These are phyloP conservation scores for Aspergillus bertholletiae DNA, from an alignment of 495 filamentous ascomycete genomes.

Conservation along the genomic window DNA sequence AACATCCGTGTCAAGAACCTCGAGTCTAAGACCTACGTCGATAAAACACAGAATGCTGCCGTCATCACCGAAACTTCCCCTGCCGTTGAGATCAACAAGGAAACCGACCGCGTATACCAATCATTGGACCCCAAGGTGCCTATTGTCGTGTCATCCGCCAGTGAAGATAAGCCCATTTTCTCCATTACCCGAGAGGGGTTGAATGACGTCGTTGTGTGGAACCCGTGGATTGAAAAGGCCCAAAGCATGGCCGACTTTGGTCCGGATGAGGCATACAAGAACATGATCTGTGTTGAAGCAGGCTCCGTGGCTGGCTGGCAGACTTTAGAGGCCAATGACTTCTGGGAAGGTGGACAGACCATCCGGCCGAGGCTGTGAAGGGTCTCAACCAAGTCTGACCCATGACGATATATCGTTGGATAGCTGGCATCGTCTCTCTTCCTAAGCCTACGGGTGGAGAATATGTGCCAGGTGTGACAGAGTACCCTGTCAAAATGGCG, in stretches of 20 bases:
- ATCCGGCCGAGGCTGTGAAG: constrained; percentile 45
- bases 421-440: not conserved
- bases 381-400: not conserved
- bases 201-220: constrained; percentile 90
- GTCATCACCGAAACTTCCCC: constrained; percentile 53
- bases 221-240: constrained; percentile 87
- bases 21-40: constrained; percentile 66
- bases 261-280: constrained; percentile 81
- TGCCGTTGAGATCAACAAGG: constrained; percentile 58
- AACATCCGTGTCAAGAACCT: constrained; percentile 68
- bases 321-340: constrained; percentile 78
- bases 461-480: not conserved
- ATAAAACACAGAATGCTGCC: constrained; percentile 68
- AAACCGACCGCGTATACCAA: constrained; percentile 81
- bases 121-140: constrained; percentile 57
- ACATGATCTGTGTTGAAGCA: constrained; percentile 93
- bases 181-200: constrained; percentile 76
- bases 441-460: not conserved
- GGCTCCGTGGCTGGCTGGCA: constrained; percentile 79
- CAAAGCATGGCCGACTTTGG: constrained; percentile 81
- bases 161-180: constrained; percentile 61
- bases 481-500: not conserved
- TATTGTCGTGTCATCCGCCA: constrained; percentile 48
- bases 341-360: constrained; percentile 85
- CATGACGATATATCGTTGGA: not conserved